Conservation (phyloP, 2,329 filamentous ascomycete species). For the Thielaviopsis punctulata region DNA sequence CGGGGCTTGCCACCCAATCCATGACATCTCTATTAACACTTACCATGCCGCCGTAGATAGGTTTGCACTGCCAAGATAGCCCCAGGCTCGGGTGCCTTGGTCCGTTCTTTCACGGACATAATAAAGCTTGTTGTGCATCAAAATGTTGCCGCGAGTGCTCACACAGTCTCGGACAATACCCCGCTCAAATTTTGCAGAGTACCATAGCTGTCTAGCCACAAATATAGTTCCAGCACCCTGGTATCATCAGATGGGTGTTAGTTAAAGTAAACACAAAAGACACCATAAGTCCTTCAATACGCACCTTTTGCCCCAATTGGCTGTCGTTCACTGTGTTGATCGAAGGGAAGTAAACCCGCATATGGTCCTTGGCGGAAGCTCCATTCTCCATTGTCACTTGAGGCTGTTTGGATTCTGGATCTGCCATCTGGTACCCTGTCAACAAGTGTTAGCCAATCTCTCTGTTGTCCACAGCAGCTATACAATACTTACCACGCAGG, state of each 20-base stretch:
- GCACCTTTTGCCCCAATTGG: conserved; percentile 41
- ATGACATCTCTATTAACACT: conserved; percentile 19
- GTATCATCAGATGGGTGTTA: conserved; percentile 19
- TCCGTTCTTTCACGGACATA: conserved; percentile 24
- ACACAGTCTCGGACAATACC: conserved; percentile 57
- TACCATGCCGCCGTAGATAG: conserved; percentile 85
- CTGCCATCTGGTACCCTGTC: conserved; percentile 18
- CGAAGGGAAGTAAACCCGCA: conserved; percentile 71
- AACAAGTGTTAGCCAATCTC: background rate
- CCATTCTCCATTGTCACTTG: conserved; percentile 2
- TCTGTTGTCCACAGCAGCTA: background rate
- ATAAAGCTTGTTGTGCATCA: conserved; percentile 78
- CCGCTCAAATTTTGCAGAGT: conserved; percentile 50
- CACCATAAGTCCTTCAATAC: conserved; percentile 16
- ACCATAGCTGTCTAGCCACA: conserved; percentile 56
- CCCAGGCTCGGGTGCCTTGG: conserved; percentile 39
- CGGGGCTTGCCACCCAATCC: background rate
- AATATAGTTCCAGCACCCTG: conserved; percentile 70
- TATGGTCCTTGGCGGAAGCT: conserved; percentile 25
- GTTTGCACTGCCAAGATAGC: conserved; percentile 82
- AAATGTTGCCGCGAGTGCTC: conserved; percentile 49
- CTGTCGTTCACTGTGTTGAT: conserved; percentile 48
- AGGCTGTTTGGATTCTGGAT: conserved; percentile 24
- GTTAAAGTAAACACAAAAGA: conserved; percentile 1
- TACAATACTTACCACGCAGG: conserved; percentile 29